Conservation (phyloP, 176 grass and related monocot species). For the Panicum miliaceum region DNA sequence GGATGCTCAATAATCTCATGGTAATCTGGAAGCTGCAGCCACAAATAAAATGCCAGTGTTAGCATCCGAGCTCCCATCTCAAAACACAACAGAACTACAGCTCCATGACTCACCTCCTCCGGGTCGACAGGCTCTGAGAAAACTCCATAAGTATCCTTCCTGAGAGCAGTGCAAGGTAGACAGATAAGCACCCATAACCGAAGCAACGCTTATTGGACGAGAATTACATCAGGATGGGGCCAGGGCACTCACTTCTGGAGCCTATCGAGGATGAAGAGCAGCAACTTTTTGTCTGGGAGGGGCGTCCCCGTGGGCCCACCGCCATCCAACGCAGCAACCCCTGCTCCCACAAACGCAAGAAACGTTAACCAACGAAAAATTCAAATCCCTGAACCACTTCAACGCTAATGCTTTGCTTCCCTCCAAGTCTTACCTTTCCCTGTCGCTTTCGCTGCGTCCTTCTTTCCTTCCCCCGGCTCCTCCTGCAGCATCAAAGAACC, state of each 20-base stretch:
- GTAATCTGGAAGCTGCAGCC: constrained; percentile 80
- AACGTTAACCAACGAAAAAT: constrained; percentile 45
- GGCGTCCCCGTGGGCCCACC: constrained; percentile 59
- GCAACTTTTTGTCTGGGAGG: constrained; percentile 73
- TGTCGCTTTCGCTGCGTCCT: constrained; percentile 61
- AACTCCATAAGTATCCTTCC: constrained; percentile 78
- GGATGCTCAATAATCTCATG: constrained; percentile 65
- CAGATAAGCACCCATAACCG: constrained; percentile 28
- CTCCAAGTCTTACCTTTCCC: constrained; percentile 69
- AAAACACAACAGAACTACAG: constrained; percentile 20
- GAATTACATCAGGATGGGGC: constrained; percentile 55
- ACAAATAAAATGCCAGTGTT: constrained; percentile 6
- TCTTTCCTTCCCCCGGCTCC: constrained; percentile 32
- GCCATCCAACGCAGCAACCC: constrained; percentile 51
- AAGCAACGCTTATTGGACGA: constrained; percentile 34
- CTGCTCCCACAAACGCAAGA: constrained; percentile 57
- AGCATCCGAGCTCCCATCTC: neutral
- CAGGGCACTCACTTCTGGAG: constrained; percentile 74
- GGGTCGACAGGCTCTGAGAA: constrained; percentile 73
- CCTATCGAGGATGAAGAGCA: constrained; percentile 71
- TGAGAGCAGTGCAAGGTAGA: constrained; percentile 44
- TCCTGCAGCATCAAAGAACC: constrained; percentile 42
- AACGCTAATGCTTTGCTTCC: constrained; percentile 58
- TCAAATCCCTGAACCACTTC: constrained; percentile 55
- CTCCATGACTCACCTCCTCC: constrained; percentile 56